Conservation (phyloP, 768 basidiomycete species). For the Favolaschia claudopus region DNA sequence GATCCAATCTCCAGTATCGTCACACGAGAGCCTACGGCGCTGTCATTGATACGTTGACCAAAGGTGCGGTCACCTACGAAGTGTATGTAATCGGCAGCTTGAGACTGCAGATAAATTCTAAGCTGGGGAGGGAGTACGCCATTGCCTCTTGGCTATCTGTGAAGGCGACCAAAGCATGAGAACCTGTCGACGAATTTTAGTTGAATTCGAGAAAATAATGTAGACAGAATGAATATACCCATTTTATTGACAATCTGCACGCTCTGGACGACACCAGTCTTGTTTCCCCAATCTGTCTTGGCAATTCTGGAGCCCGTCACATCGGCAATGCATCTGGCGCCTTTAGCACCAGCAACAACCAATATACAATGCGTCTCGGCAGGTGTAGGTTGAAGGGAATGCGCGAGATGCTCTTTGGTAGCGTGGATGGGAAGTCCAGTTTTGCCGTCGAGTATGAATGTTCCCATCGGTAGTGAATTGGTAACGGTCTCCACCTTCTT, state of each 20-base stretch:
- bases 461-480: conserved; percentile 54
- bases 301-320: conserved; percentile 72
- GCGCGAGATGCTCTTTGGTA: conserved; percentile 45
- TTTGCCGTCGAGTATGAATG: conserved; percentile 63
- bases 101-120: conserved; percentile 62
- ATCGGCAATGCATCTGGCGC: conserved; percentile 62
- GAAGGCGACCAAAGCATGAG: conserved; percentile 62
- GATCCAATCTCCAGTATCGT: conserved; percentile 64
- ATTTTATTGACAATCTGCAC: conserved; percentile 67
- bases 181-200: conserved; percentile 39
- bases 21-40: conserved; percentile 46
- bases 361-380: conserved; percentile 42
- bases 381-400: conserved; percentile 38
- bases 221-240: conserved; percentile 49
- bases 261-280: conserved; percentile 56
- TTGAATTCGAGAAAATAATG: neutral
- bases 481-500: conserved; percentile 48
- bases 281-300: conserved; percentile 69
- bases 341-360: conserved; percentile 63
- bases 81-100: conserved; percentile 42
- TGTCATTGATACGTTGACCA: conserved; percentile 17
- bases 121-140: conserved; percentile 68
- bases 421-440: conserved; percentile 48
- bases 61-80: conserved; percentile 36
- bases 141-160: conserved; percentile 57